These are phyloP conservation scores for Zasmidium citrigriseum DNA, from an alignment of 2,329 filamentous ascomycete species.

Conservation along the genomic window DNA sequence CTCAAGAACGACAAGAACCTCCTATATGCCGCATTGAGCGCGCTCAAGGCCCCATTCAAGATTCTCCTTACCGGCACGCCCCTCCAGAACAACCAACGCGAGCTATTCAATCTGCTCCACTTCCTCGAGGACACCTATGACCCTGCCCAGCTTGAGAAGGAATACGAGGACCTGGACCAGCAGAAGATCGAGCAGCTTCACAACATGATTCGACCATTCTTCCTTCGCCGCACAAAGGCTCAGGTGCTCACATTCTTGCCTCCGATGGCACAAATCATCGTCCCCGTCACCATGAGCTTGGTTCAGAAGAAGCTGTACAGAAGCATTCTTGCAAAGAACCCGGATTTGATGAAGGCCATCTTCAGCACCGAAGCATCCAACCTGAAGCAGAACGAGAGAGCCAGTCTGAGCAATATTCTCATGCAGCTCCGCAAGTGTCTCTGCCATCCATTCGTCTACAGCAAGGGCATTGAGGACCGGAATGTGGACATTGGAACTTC, in stretches of 20 bases:
- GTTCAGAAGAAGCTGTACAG: slow-evolving; percentile 94
- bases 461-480: slow-evolving; percentile 82
- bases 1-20: slow-evolving; percentile 89
- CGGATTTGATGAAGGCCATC: slow-evolving; percentile 82
- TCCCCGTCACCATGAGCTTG: slow-evolving; percentile 92
- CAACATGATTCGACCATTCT: slow-evolving; percentile 73
- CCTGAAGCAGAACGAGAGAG: slow-evolving; percentile 69
- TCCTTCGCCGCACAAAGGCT: slow-evolving; percentile 79
- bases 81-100: slow-evolving; percentile 90
- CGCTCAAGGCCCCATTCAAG: slow-evolving; percentile 78
- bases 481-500: slow-evolving; percentile 61
- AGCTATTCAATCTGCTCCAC: slow-evolving; percentile 94
- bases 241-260: slow-evolving; percentile 90
- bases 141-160: slow-evolving; percentile 71
- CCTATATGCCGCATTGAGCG: slow-evolving; percentile 72
- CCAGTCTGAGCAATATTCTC: slow-evolving; percentile 87
- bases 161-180: slow-evolving; percentile 76
- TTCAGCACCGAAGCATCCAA: slow-evolving; percentile 62
- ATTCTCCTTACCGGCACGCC: slow-evolving; percentile 86
- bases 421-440: slow-evolving; percentile 94
- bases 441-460: slow-evolving; percentile 96
- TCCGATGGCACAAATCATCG: slow-evolving; percentile 89
- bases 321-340: slow-evolving; percentile 88
- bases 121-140: slow-evolving; percentile 77
- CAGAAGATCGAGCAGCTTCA: slow-evolving; percentile 82